Evolutionary conservation across 2,329 filamentous ascomycete genomes (phyloP), one percentile per base, ranked within the genome.

Genomic region (Phoma herbarum): DNA sequence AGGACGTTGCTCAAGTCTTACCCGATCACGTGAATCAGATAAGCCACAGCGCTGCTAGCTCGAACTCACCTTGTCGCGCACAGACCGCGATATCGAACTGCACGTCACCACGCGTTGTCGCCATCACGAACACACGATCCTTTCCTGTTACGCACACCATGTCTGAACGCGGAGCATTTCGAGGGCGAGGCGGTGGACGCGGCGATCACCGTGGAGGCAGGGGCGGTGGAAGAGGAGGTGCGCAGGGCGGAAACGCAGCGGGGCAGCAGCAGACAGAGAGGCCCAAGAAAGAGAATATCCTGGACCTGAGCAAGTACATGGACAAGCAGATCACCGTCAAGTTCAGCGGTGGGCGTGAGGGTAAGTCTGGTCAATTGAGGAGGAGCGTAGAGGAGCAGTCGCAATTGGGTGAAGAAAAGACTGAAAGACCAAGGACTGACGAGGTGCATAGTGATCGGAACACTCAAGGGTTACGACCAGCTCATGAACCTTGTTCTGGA

Each of bases 251-350:
- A 49, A 71, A 66, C 23, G 67, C 65, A 18, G 71, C 67, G 58
- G 52, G 60, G 52, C 70, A 59, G 16, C 65, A 64, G 11, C 66
- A 65, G 58, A 60, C 65, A 9, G 91, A 96, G 80, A 87, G 89
- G 70, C 92, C 93, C 61, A 97, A 97, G 87, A 98, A 98, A 84
- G 95, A 99, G 80, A 98, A 97, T 78, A 99, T 99, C 71, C 86
- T 99, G 52, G 94, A 99, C 75, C 80, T 99, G 72, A 88, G 85
- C 75, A 97, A 97, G 82, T 99, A 98, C 79, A 93, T 97, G 90
- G 93, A 99, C 79, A 96, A 97, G 86, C 86, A 90, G 75, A 92
- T 99, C 68, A 90, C 86, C 10, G 93, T 99, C 76, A 98, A 98
- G 81, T 98, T 99, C 79, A 97, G 92, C 74, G 95, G 95, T 41